Conservation (phyloP, 2,329 filamentous ascomycete species). For the Trichoderma gracile region DNA sequence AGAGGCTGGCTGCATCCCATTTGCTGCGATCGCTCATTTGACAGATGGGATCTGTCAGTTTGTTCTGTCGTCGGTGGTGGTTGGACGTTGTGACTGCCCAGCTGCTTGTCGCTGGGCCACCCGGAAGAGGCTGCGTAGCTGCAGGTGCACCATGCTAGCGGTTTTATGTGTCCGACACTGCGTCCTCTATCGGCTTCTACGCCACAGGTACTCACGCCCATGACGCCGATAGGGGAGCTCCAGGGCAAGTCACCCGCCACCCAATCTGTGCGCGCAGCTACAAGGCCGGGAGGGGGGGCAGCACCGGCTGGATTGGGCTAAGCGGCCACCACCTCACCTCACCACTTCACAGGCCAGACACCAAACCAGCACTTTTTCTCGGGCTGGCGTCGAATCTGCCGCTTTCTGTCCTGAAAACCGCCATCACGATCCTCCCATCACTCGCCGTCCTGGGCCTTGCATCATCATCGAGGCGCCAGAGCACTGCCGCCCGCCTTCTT, state of each 20-base stretch:
- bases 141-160: not conserved
- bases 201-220: not conserved
- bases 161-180: not conserved
- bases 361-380: conserved; percentile 25
- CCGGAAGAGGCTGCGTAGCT: not conserved
- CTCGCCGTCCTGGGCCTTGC: conserved; percentile 24
- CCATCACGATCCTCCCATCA: conserved; percentile 34
- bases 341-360: conserved; percentile 22
- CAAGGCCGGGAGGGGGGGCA: conserved; percentile 10
- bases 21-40: conserved; percentile 21
- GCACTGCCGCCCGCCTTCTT: conserved; percentile 21
- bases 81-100: not conserved
- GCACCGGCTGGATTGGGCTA: conserved; percentile 24
- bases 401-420: conserved; percentile 30
- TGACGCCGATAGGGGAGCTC: conserved; percentile 15
- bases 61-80: not conserved
- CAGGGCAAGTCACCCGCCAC: conserved; percentile 20
- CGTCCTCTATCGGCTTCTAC: not conserved
- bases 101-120: not conserved
- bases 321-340: conserved; percentile 24
- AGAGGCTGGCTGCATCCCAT: conserved; percentile 6
- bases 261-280: conserved; percentile 1
- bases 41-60: conserved; percentile 7
- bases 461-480: conserved; percentile 26
- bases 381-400: conserved; percentile 35